These are phyloP conservation scores for Stipa capillata DNA, from an alignment of 176 grass and related monocot species.

Conservation along the genomic window DNA sequence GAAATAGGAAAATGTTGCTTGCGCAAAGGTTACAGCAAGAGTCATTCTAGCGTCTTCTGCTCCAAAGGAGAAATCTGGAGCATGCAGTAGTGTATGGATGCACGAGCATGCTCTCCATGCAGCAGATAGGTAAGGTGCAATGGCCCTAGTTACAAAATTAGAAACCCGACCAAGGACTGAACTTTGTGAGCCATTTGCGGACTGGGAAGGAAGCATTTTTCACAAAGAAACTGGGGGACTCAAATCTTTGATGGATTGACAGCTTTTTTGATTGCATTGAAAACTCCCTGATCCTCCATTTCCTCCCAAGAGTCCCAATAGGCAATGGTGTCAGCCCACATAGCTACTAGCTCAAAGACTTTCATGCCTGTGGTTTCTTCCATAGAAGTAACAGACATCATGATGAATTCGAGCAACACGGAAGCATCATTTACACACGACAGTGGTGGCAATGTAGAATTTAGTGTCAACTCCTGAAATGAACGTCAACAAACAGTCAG, in stretches of 20 bases:
- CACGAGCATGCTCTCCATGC: no score
- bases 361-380: no score
- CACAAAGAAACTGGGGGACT: constrained; percentile 29
- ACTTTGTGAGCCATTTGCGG: constrained; percentile 14
- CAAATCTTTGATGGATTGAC: constrained; percentile 47
- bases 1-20: no score
- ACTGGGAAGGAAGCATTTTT: constrained; percentile 27
- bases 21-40: constrained; percentile 34
- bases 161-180: constrained; percentile 51
- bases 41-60: constrained; percentile 26
- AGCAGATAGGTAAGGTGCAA: constrained; percentile 60
- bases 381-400: no score
- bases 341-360: constrained; percentile 50
- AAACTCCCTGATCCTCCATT: constrained; percentile 67
- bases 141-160: constrained; percentile 50
- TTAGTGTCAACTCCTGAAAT: neutral
- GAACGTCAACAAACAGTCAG: no score
- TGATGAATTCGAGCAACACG: no score
- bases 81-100: no score
- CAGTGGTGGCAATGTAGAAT: constrained; percentile 38
- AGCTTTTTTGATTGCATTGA: constrained; percentile 54
- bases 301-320: constrained; percentile 72
- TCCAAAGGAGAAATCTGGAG: constrained; percentile 35
- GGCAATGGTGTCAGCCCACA: constrained; percentile 50
- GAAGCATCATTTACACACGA: no score